Evolutionary conservation across 2,329 filamentous ascomycete genomes (phyloP), one percentile per base, ranked within the genome.

Genomic region (Colletotrichum spaethianum): DNA sequence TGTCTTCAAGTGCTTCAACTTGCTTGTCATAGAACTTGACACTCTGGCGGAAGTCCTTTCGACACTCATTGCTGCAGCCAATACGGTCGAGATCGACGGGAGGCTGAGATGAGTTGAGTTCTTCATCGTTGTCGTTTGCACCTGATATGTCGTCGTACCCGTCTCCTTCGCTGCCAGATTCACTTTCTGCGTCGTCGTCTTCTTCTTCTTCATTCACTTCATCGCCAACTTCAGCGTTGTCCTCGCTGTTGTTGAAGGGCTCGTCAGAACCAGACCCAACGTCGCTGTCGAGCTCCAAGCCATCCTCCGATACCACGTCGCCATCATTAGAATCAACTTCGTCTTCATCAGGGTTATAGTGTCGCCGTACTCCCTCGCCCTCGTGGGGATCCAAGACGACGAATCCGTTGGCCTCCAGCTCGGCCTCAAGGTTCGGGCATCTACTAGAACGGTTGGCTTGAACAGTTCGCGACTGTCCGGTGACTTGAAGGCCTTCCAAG

Each of bases 241-340:
- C 38, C 36, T 56, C 40, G 46, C 40, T 16, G 38, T 33, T 46
- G n/a, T 14, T 16, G 8, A 28, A 33, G 11, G 31, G 9, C 28
- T 64, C 53, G 11, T 40, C 61, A 16, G 31, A 48, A 38, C 14
- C 53, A 7, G 8, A 18, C 36, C 2, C 26, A 16, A 9, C 48
- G 8, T 42, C 48, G 4, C 36, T 31, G 23, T 16, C 23, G 16
- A 12, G 38, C 40, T 16, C 40, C 3, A 38, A 8, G n/a, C 18
- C 48, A 16, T 44, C 20, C 16, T 63, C 48, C 5, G 46, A 16
- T 38, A 14, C 53, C 18, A 20, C 48, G 14, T 55, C 61, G 26
- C 55, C 70, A 31, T 73, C 62, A 9, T 62, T 28, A 6, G 70
- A 73, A 7, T 73, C 57, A n/a, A 73, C 70, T 33, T 73, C 70